phyloP scores from a whole-genome alignment of 805 yeast species.

The Myxozyma monticola region DNA sequence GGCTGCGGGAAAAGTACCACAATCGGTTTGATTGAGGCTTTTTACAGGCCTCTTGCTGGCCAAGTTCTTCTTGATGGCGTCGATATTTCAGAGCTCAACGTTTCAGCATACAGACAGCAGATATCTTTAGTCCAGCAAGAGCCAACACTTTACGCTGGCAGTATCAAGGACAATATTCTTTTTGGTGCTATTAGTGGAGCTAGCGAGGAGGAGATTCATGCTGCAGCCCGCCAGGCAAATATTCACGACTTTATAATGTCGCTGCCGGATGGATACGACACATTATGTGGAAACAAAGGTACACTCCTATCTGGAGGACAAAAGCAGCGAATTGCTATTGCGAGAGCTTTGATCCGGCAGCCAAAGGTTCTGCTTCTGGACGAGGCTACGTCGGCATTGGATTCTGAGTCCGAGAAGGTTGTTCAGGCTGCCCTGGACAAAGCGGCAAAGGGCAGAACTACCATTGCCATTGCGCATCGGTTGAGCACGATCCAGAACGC shows the following conservation, averaged over 20 bases:
- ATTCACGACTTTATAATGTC: constrained; percentile 56
- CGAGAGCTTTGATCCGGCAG: constrained; percentile 57
- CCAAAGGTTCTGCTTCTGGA: constrained; percentile 57
- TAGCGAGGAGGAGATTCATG: constrained; percentile 48
- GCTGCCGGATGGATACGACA: constrained; percentile 62
- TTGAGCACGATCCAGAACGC: too few relatives aligned
- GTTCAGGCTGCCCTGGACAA: constrained; percentile 60
- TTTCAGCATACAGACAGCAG: constrained; percentile 50
- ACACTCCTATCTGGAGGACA: constrained; percentile 64
- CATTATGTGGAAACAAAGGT: constrained; percentile 50
- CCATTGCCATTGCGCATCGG: constrained; percentile 71
- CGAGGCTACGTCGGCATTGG: constrained; percentile 57
- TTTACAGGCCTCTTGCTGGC: constrained; percentile 54
- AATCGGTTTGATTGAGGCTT: constrained; percentile 53
- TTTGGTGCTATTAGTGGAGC: constrained; percentile 47
- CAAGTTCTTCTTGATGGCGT: constrained; percentile 53
- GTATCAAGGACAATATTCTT: constrained; percentile 55
- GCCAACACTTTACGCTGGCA: constrained; percentile 58
- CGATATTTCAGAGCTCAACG: constrained; percentile 51
- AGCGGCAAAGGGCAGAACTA: constrained; percentile 63
- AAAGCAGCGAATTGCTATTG: constrained; percentile 63
- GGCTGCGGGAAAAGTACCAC: constrained; percentile 67
- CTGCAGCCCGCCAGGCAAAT: constrained; percentile 54
- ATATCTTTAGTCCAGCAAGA: constrained; percentile 66
- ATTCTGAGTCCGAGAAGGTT: constrained; percentile 61